A percentile compares a stretch with the other conserved stretches of the same genome.
Conservation (phyloP, 2,329 filamentous ascomycete species). For the Microascus cirrosus region DNA sequence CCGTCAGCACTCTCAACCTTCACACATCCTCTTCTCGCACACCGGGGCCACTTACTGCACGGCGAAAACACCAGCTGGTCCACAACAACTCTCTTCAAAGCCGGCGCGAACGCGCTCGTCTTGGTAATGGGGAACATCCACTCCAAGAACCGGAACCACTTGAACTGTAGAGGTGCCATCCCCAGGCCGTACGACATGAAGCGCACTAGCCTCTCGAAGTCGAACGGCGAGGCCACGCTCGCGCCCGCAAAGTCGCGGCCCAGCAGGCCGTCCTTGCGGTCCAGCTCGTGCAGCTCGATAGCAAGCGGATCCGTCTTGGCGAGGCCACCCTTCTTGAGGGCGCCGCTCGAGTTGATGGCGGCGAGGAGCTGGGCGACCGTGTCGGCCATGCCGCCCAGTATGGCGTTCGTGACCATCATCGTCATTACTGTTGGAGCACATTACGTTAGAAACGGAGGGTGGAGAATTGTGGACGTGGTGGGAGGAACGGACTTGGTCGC, state of each 20-base stretch:
- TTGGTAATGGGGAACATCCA: slow-evolving; percentile 77
- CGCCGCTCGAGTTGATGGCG: slow-evolving; percentile 57
- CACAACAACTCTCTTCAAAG: slow-evolving; percentile 80
- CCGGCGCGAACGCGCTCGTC: slow-evolving; percentile 59
- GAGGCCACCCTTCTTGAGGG: slow-evolving; percentile 49
- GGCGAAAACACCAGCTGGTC: slow-evolving; percentile 93
- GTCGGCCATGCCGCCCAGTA: slow-evolving; percentile 90
- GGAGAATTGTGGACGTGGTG: background rate
- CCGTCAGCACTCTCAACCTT: background rate
- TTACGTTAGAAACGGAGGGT: slow-evolving; percentile 2
- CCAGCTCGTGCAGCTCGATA: slow-evolving; percentile 82
- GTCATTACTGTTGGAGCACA: slow-evolving; percentile 59
- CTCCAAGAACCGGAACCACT: slow-evolving; percentile 86
- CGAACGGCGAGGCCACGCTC: slow-evolving; percentile 68
- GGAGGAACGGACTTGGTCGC: slow-evolving; percentile 55
- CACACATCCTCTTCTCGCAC: background rate
- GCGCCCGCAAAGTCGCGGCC: slow-evolving; percentile 20
- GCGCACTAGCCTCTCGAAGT: slow-evolving; percentile 85
- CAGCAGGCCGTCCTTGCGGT: slow-evolving; percentile 52
- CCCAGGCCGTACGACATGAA: slow-evolving; percentile 97
- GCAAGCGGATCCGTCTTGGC: slow-evolving; percentile 60
- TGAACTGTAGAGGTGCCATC: slow-evolving; percentile 91
- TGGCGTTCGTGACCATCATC: slow-evolving; percentile 97
- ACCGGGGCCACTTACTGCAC: slow-evolving; percentile 32
- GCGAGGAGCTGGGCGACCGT: slow-evolving; percentile 92